Conservation (phyloP, 441 rosid species). For the Erodium trifolium region DNA sequence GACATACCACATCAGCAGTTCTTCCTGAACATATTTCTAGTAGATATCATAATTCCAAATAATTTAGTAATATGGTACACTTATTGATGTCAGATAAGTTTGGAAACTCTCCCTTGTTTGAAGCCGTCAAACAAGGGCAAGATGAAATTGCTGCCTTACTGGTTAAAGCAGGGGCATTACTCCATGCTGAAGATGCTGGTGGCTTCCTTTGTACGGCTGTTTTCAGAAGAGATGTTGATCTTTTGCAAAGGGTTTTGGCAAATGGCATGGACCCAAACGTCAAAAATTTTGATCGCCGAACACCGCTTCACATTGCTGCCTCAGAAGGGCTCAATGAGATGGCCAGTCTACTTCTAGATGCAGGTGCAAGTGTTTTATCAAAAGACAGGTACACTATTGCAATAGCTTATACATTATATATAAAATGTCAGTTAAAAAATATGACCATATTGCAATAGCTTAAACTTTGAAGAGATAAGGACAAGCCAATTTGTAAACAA, state of each 20-base stretch:
- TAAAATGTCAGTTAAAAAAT: no score
- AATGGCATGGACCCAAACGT: constrained; percentile 72
- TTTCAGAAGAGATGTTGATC: constrained; percentile 63
- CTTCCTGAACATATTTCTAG: neutral
- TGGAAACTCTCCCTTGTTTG: constrained; percentile 76
- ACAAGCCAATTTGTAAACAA: no score
- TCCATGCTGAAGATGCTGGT: constrained; percentile 64
- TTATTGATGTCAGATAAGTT: constrained; percentile 49
- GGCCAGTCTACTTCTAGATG: constrained; percentile 66
- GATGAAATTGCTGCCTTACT: constrained; percentile 56
- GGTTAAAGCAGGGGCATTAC: constrained; percentile 56
- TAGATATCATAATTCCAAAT: neutral
- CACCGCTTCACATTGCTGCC: constrained; percentile 91
- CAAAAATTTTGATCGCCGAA: constrained; percentile 72
- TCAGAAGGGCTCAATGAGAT: constrained; percentile 70
- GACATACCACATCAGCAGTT: neutral
- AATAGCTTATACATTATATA: no score
- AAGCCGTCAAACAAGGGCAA: constrained; percentile 70
- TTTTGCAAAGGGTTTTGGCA: constrained; percentile 58
- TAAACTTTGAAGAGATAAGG: no score
- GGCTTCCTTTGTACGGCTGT: constrained; percentile 58
- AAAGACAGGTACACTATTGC: constrained; percentile 59
- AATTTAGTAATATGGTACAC: neutral
- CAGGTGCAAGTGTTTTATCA: constrained; percentile 66
- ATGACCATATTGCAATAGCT: no score